These are phyloP conservation scores for Hyphodiscus hymeniophilus DNA, from an alignment of 495 filamentous ascomycete species.

Conservation along the genomic window DNA sequence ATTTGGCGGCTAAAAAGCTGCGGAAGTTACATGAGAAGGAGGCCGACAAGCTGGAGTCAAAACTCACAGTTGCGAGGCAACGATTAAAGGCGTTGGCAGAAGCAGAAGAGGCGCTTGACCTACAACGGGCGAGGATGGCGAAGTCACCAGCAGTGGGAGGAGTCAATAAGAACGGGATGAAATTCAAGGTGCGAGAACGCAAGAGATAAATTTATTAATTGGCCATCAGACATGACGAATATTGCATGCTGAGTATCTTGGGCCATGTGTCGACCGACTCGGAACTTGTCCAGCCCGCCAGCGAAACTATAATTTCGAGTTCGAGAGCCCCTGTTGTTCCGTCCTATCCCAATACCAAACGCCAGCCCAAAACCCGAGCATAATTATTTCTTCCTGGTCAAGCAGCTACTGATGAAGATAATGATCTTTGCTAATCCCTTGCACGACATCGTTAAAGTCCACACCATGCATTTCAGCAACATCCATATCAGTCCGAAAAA, in stretches of 20 bases:
- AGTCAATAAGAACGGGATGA: constrained; percentile 70
- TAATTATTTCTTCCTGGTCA: constrained; percentile 11
- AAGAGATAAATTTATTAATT: constrained; percentile 51
- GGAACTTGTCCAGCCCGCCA: constrained; percentile 1
- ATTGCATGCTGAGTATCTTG: constrained; percentile 14
- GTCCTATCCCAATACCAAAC: neutral
- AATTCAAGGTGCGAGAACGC: constrained; percentile 74
- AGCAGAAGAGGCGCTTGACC: constrained; percentile 69
- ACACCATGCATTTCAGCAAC: constrained; percentile 22
- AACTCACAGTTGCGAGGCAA: constrained; percentile 56
- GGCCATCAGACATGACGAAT: constrained; percentile 19
- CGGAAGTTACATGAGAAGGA: constrained; percentile 16
- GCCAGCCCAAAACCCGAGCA: neutral
- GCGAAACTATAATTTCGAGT: constrained; percentile 7
- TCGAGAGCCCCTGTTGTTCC: too few relatives aligned
- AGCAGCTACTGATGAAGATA: constrained; percentile 13
- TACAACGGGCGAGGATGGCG: constrained; percentile 71
- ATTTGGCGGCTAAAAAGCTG: constrained; percentile 1
- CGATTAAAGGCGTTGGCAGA: constrained; percentile 61
- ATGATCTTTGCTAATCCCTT: constrained; percentile 15
- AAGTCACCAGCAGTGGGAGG: constrained; percentile 65
- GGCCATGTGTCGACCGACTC: neutral
- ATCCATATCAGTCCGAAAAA: constrained; percentile 26
- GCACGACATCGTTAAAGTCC: constrained; percentile 13
- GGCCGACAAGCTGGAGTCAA: constrained; percentile 27